Percentiles rank a stretch among this genome's conserved stretches.
Conservation (phyloP, 441 rosid species). For the Croton laevigatus region DNA sequence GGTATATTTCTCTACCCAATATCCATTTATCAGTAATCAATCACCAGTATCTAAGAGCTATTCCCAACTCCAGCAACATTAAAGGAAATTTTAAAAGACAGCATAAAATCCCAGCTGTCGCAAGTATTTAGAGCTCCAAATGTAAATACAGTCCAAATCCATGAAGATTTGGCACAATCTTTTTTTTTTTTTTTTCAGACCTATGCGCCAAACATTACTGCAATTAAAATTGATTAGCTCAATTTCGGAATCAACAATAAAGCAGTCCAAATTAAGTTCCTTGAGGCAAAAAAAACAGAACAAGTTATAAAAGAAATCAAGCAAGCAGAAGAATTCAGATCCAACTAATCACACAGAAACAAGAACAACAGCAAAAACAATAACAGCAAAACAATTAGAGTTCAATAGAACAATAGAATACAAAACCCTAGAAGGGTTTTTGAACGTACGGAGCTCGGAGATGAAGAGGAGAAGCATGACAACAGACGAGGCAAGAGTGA, state of each 20-base stretch:
- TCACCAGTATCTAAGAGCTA: neutral
- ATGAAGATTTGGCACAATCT: no score
- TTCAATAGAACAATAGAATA: neutral
- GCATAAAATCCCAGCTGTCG: neutral
- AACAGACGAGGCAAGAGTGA: conserved; percentile 78
- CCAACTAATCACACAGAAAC: neutral
- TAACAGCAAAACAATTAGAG: neutral
- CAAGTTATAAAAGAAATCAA: neutral
- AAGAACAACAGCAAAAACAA: neutral
- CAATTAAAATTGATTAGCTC: neutral
- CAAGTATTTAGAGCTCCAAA: conserved; percentile 1
- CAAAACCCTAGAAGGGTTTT: neutral
- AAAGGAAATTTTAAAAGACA: neutral
- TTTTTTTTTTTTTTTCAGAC: neutral
- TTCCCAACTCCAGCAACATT: neutral
- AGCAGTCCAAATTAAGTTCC: neutral
- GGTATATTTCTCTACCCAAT: neutral
- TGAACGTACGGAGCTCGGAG: conserved; percentile 79
- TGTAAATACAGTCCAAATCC: neutral
- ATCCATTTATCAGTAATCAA: neutral
- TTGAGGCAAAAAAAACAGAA: neutral
- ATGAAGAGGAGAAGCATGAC: conserved; percentile 92
- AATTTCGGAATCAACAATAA: neutral
- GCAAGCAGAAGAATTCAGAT: conserved; percentile 8
- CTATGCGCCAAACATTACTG: neutral